phyloP scores from a whole-genome alignment of 805 yeast species.

The Saturnispora besseyi region DNA sequence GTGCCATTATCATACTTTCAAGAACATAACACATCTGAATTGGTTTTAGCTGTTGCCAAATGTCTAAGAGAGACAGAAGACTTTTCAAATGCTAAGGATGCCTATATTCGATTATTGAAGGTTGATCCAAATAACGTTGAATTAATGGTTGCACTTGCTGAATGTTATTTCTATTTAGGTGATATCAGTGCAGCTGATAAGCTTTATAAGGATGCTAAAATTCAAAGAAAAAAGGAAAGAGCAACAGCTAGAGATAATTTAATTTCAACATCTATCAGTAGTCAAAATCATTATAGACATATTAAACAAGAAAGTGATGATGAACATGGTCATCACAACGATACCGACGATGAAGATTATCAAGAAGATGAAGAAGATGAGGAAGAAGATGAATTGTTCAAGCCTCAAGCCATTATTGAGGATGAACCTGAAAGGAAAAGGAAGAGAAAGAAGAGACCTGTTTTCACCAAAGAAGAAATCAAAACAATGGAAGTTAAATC shows the following conservation, averaged over 20 bases:
- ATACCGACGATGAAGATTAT: conserved; percentile 11
- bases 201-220: conserved; percentile 45
- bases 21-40: conserved; percentile 42
- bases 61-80: conserved; percentile 71
- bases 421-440: conserved; percentile 21
- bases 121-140: conserved; percentile 59
- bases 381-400: conserved; percentile 18
- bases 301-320: conserved; percentile 5
- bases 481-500: conserved; percentile 26
- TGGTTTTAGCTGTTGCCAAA: conserved; percentile 56
- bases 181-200: conserved; percentile 48
- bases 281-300: conserved; percentile 6
- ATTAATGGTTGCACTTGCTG: conserved; percentile 70
- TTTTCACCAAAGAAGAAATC: conserved; percentile 22
- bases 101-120: conserved; percentile 45
- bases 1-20: conserved; percentile 46
- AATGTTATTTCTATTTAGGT: conserved; percentile 61
- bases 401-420: conserved; percentile 25
- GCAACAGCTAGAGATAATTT: conserved; percentile 23
- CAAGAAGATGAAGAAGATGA: conserved; percentile 15
- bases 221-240: conserved; percentile 29
- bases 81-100: conserved; percentile 52
- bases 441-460: conserved; percentile 17
- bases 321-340: conserved; percentile 15
- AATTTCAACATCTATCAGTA: conserved; percentile 8